Base-by-base conservation (phyloP, 371 early-diverging fungal species). In the Syncephalastrum sp. region DNA sequence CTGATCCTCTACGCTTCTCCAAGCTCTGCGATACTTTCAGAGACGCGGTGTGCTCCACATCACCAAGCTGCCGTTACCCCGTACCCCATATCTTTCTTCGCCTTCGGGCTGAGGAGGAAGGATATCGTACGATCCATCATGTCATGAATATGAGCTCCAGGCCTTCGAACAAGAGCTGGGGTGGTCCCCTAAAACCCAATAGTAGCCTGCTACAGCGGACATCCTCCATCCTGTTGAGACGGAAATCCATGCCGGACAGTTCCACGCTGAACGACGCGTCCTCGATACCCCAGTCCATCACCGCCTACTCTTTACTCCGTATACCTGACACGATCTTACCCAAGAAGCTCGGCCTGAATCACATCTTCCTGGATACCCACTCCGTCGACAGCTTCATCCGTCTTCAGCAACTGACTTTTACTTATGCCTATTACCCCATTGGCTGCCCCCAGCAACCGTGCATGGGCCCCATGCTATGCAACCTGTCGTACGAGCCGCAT, bases 361-460 rank as follows among this genome's bases (percentile, higher is more conserved):
- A 83, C 47, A 59, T 87, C 5, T 74, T 75, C 56, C 74, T 85
- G 15, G 85, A 85, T 54, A 83, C 79, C 38, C 71, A 77, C 52
- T 70, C 82, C 14, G 54, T 86, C 1, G 68, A 74, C 7, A 78
- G 81, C 13, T 76, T 85, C 38, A 74, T 77, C 25, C 59, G 74
- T 5, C 86, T 87, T 59, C 89, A 89, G 48, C 75, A 72, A 19
- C 68, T 87, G 42, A 70, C 80, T 0, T 63, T 85, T 50, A 74
- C 73, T 8, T 85, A 75, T 46, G 72, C 84, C 2, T 74, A 70
- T 33, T 80, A 74, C 42, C 77, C 74, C 47, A 69, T 81, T 13
- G 80, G 80, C 10, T 78, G 74, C 25, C 72, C 79, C 16, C 71
- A 83, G 16, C 65, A 73, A 1, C 83, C 85, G 4, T 87, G 87